Evolutionary conservation across 768 basidiomycete genomes (phyloP).

Genomic region (Glaciozyma martinii): DNA sequence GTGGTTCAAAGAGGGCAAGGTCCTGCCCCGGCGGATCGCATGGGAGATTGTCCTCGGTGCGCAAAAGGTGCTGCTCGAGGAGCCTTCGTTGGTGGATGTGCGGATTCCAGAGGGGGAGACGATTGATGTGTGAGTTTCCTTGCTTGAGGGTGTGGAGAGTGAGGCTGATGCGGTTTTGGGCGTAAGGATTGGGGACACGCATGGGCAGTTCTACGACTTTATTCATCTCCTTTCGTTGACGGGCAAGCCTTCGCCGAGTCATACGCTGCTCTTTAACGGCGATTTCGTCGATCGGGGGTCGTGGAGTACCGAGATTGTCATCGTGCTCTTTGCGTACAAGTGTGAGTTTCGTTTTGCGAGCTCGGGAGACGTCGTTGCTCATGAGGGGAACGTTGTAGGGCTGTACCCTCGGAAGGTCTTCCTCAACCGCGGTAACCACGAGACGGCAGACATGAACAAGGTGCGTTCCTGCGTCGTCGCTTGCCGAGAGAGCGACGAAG

Average conservation of each 20-base stretch:
- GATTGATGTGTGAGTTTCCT: constrained; percentile 54
- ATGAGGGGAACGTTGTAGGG: constrained; percentile 52
- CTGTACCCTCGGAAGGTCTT: constrained; percentile 80
- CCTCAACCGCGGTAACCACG: constrained; percentile 94
- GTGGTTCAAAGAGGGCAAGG: constrained; percentile 90
- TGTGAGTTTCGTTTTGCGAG: constrained; percentile 48
- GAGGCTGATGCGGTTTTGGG: constrained; percentile 35
- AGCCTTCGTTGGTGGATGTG: constrained; percentile 72
- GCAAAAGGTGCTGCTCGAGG: constrained; percentile 60
- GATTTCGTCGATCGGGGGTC: constrained; percentile 97
- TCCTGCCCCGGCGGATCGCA: constrained; percentile 58
- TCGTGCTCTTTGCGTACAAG: constrained; percentile 90
- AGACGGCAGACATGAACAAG: constrained; percentile 92
- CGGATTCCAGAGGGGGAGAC: constrained; percentile 65
- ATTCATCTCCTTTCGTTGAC: constrained; percentile 78
- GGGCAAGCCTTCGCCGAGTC: constrained; percentile 72
- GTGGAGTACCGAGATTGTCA: constrained; percentile 86
- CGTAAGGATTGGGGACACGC: constrained; percentile 75
- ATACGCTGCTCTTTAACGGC: constrained; percentile 81
- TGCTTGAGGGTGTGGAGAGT: neutral
- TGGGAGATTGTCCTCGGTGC: constrained; percentile 95
- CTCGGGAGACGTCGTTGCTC: neutral
- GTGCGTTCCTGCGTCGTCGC: constrained; percentile 39
- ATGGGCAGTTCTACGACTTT: constrained; percentile 93
- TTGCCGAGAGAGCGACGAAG: neutral